Evolutionary conservation across 1,139 yeast species (phyloP).

Genomic region (Saccharomyces pastorianus): DNA sequence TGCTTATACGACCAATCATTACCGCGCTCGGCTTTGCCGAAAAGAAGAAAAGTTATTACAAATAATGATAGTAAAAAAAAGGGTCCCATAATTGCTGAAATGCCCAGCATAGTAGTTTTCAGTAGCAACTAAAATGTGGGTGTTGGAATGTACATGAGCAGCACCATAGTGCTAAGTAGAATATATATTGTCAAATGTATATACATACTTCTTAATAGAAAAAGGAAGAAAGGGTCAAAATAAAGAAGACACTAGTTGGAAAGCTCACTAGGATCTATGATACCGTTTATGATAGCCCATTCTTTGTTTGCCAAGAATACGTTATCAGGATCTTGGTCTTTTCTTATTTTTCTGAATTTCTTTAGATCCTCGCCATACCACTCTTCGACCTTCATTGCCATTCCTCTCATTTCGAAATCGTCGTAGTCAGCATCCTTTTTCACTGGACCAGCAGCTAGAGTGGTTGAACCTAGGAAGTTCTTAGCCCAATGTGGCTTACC

Average conservation of each 20-base stretch:
- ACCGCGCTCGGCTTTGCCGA: background rate
- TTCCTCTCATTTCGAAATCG: constrained; percentile 77
- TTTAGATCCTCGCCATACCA: constrained; percentile 76
- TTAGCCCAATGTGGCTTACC: constrained; percentile 99
- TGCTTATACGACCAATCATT: constrained; percentile 1
- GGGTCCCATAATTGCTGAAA: background rate
- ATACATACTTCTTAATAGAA: background rate
- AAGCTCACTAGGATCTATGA: constrained; percentile 33
- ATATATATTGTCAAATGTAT: background rate
- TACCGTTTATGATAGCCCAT: constrained; percentile 79
- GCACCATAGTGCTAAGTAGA: background rate
- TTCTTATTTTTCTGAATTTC: constrained; percentile 54
- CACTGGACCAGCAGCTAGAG: constrained; percentile 31
- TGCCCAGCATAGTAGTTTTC: background rate
- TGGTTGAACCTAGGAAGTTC: constrained; percentile 68
- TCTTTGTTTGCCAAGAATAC: constrained; percentile 67
- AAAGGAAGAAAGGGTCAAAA: background rate
- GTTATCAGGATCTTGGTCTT: constrained; percentile 68
- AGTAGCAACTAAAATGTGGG: background rate
- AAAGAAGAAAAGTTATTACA: background rate
- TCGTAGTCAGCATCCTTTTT: constrained; percentile 33
- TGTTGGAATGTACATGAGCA: background rate
- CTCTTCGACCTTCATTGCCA: constrained; percentile 54
- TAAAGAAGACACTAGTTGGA: background rate
- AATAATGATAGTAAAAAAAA: background rate